Base-by-base conservation (phyloP, 2,329 filamentous ascomycete species). In the Aspergillus piperis region DNA sequence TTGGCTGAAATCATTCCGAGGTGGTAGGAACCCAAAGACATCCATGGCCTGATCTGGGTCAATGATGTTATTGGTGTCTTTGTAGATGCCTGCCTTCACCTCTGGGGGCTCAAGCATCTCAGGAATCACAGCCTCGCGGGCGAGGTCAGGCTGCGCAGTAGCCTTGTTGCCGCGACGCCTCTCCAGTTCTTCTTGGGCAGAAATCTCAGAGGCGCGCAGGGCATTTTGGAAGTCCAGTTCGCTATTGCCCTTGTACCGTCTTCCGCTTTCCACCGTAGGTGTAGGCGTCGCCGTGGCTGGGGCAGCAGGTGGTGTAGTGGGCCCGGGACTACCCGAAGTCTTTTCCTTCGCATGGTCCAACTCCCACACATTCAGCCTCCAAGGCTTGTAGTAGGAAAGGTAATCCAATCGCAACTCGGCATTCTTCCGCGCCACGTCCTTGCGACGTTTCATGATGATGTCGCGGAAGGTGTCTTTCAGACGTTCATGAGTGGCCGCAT, bases 151-250 rank as follows among this genome's bases (percentile, higher is more conserved):
- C 36, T 73, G 73, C 11, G 78, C 77, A 7, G 76, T 80, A 10
- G 75, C 75, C 63, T 78, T 77, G 55, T 75, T 76, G 30, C 75
- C 77, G 32, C 78, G 70, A 51, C 78, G 75, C 49, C 78, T 73
- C 62, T 80, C 77, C 17, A 78, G 72, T 63, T 82, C 80, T 66
- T 82, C 79, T 62, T 79, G 76, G 0, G 78, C 77, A 25, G 79
- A 80, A 17, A 82, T 79, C 55, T 79, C 77, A 2, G 81, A 83
- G 30, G 78, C 78, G 42, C 76, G 74, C 38, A 83, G 71, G 3
- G 80, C 80, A 56, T 78, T 80, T 58, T 81, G 76, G 51, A 83
- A 78, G 58, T 82, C 80, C 5, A 82, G 70, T 61, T 82, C 80
- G 57, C 79, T 83, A 55, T 80, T 81, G 6, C 80, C 77, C 59